Evolutionary conservation across 1,139 yeast species (phyloP).

Genomic region (Groenewaldozyma auringiensis): DNA sequence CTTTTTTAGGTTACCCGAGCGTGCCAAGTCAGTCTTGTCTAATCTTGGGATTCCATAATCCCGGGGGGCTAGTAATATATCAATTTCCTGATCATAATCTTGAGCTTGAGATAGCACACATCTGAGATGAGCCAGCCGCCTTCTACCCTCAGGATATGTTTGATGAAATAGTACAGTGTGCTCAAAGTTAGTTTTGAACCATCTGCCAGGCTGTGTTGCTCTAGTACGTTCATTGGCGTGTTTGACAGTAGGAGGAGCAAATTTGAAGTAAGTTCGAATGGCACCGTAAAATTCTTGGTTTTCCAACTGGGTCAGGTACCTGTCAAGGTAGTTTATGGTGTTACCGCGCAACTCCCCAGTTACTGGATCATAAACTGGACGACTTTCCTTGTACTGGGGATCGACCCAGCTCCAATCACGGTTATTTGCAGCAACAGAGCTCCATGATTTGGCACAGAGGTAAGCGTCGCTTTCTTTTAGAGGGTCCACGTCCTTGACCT

Average conservation of each 20-base stretch:
- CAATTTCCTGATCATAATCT: constrained; percentile 3
- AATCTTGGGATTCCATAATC: constrained; percentile 2
- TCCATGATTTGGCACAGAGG: neutral
- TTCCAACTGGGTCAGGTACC: neutral
- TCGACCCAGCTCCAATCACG: constrained; percentile 2
- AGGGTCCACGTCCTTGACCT: neutral
- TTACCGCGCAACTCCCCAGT: neutral
- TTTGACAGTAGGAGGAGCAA: neutral
- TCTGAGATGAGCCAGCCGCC: neutral
- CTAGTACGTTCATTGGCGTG: neutral
- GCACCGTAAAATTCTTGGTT: neutral
- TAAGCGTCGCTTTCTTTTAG: neutral
- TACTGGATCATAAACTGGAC: neutral
- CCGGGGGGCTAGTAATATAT: neutral
- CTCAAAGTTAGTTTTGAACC: constrained; percentile 2
- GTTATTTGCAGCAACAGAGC: neutral
- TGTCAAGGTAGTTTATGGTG: neutral
- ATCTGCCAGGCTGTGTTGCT: neutral
- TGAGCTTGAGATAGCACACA: neutral
- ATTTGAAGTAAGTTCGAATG: neutral
- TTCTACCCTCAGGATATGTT: constrained; percentile 1
- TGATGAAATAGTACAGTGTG: neutral
- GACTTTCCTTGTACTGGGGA: neutral
- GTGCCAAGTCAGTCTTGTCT: neutral
- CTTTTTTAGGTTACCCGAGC: neutral